A percentile compares a stretch with the other conserved stretches of the same genome.
Evolutionary conservation across 805 yeast genomes (phyloP).

Genomic region (Candida maltosa): DNA sequence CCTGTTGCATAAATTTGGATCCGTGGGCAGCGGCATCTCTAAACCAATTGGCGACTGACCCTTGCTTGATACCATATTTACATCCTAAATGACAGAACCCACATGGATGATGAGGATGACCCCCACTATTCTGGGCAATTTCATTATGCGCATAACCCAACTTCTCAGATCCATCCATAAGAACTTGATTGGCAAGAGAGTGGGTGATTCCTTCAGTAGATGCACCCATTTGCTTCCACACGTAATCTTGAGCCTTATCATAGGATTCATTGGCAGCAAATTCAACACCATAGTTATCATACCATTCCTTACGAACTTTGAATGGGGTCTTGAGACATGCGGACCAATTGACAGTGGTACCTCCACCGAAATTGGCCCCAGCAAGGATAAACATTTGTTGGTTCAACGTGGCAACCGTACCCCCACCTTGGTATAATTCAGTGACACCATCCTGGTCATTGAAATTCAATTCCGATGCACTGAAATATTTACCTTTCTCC

Average conservation of each 20-base stretch:
- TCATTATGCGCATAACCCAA: constrained; percentile 41
- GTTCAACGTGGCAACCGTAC: constrained; percentile 30
- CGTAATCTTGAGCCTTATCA: constrained; percentile 45
- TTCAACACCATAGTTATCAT: constrained; percentile 40
- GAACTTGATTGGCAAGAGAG: constrained; percentile 40
- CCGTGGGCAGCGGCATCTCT: constrained; percentile 45
- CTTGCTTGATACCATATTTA: constrained; percentile 49
- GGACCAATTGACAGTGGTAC: constrained; percentile 57
- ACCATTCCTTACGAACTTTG: constrained; percentile 52
- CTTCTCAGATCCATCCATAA: constrained; percentile 42
- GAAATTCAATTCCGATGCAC: constrained; percentile 30
- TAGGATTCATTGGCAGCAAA: constrained; percentile 42
- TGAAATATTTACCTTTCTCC: constrained; percentile 48
- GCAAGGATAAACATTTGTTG: constrained; percentile 39
- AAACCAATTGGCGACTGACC: constrained; percentile 50
- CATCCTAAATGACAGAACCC: constrained; percentile 50
- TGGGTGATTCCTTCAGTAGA: constrained; percentile 35
- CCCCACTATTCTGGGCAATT: constrained; percentile 48
- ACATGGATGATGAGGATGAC: constrained; percentile 40
- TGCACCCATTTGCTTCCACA: constrained; percentile 48
- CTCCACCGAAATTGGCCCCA: constrained; percentile 57
- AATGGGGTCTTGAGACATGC: constrained; percentile 50
- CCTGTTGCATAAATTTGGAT: constrained; percentile 43
- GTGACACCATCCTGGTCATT: constrained; percentile 34
- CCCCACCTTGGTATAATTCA: constrained; percentile 38